phyloP scores from a whole-genome alignment of 495 filamentous ascomycete genomes.

The Thermothielavioides terrestris region DNA sequence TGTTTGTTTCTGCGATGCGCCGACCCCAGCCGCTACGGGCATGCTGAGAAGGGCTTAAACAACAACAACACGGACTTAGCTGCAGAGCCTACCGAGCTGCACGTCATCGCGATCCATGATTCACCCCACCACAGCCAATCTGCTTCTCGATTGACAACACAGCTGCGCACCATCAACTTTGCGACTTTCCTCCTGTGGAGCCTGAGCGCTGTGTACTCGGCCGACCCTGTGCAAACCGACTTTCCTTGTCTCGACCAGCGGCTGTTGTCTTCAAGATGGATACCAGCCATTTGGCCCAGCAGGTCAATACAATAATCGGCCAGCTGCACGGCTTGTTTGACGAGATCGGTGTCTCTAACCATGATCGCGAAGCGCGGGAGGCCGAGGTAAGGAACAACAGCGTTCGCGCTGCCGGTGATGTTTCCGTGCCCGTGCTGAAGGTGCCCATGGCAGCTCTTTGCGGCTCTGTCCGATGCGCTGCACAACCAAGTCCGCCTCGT shows the following conservation, averaged over 20 bases:
- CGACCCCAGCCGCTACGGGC: not conserved
- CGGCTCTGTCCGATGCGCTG: slow-evolving; percentile 75
- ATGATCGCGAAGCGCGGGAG: slow-evolving; percentile 84
- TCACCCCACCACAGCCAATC: slow-evolving; percentile 21
- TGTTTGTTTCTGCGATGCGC: slow-evolving; percentile 9
- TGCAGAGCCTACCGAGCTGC: slow-evolving; percentile 23
- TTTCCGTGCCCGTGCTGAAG: slow-evolving; percentile 15
- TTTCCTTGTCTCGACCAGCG: not conserved
- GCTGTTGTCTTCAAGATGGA: slow-evolving; percentile 53
- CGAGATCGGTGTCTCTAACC: slow-evolving; percentile 82
- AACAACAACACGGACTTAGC: slow-evolving; percentile 16
- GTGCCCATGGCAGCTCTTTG: slow-evolving; percentile 57
- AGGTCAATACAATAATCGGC: slow-evolving; percentile 84
- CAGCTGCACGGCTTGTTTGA: slow-evolving; percentile 91
- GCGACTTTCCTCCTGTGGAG: not conserved
- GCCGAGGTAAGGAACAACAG: slow-evolving; percentile 51
- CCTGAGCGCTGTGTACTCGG: not conserved
- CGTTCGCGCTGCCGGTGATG: not conserved
- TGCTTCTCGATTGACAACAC: slow-evolving; percentile 9
- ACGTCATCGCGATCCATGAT: slow-evolving; percentile 27
- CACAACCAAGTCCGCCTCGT: slow-evolving; percentile 76
- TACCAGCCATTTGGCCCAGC: slow-evolving; percentile 80
- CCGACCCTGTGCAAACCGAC: no score
- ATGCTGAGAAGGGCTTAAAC: slow-evolving; percentile 1
- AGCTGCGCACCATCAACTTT: slow-evolving; percentile 3